Evolutionary conservation across 805 yeast genomes (phyloP), one percentile per base, ranked within the genome.

Genomic region (Hanseniaspora mollemarum): DNA sequence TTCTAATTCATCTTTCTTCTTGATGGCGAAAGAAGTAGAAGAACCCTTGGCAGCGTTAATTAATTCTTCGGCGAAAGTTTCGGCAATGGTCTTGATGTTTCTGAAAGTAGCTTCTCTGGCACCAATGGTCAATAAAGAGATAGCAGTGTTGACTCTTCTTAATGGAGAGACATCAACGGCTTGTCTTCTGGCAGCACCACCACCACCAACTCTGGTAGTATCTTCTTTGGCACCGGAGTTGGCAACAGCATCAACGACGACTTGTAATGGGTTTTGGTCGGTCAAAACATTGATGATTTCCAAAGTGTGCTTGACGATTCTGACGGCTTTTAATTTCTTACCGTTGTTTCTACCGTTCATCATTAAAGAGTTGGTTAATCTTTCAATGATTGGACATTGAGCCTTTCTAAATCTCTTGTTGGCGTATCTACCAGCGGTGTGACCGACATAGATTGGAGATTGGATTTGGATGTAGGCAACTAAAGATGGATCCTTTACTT

Each of bases 301-400:
- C 71, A 92, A 78, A 66, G 99, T 90, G 82, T 92, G 98, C 81
- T 94, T 86, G 74, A 92, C 87, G 73, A 92, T 92, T 84, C 97
- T 88, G 66, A 92, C 97, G 67, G 99, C 98, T 85, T 90, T 88
- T 75, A 94, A 86, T 80, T 92, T 92, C 83, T 92, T 92, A 83
- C 99, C 99, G 84, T 94, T 92, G 94, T 92, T 92, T 81, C 97
- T 90, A 80, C 99, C 99, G 84, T 92, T 88, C 98, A 92, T 92
- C 98, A 92, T 92, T 72, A 92, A 80, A 60, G 98, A 84, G 90
- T 92, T 90, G 76, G 97, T 90, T 74, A 92, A 81, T 82, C 99
- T 90, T 83, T 92, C 99, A 65, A 92, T 74, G 73, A 92, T 83
- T 70, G 97, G 97, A 79, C 96, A 88, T 81, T 92, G 98, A 64